Evolutionary conservation across 2,329 filamentous ascomycete species (phyloP), one percentile per base, ranked within the genome.

Genomic region (Lachnellula suecica): DNA sequence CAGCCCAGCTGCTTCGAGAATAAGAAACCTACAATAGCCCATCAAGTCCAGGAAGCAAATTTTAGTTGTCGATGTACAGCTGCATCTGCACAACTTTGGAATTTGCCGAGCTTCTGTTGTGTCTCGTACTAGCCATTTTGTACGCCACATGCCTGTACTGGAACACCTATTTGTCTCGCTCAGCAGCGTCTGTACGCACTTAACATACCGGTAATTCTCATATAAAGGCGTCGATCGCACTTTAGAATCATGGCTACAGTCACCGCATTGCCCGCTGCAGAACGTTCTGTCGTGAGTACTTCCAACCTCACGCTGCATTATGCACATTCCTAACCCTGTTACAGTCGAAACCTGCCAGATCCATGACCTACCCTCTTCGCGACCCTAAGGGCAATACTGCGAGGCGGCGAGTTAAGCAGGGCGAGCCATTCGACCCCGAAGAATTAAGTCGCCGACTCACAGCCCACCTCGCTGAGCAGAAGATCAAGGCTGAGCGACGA

Each of bases 381-480:
- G 53, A 61, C 4, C 42, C 50, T 23, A 59, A 55, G 27, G 40
- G 29, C n/a, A 56, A 47, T 46, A 55, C 40, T 2, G 51, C 47
- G 22, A 62, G 50, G 45, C 24, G 27, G 42, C 67, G 65, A 24
- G 63, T 52, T 20, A 67, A 66, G 44, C 53, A 61, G 47, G 60
- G 58, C 15, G 57, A 71, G 27, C 70, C 73, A 17, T 70, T 84
- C 42, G 81, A 85, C 54, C 72, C 82, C 0, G 73, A 78, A 24
- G 81, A 85, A 50, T 67, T 85, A 24, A 73, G 74, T 10, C 73
- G 76, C 27, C 76, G 81, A 17, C 71, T 85, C 22, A 71, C 72
- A 44, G 57, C 73, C 10, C 76, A 84, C 17, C 68, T 81, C 13
- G 72, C 71, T 4, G 74, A 83, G 53, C 78, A 79, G 55, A 77